Evolutionary conservation across 1,139 yeast species (phyloP).

Genomic region (Pichia sp.): DNA sequence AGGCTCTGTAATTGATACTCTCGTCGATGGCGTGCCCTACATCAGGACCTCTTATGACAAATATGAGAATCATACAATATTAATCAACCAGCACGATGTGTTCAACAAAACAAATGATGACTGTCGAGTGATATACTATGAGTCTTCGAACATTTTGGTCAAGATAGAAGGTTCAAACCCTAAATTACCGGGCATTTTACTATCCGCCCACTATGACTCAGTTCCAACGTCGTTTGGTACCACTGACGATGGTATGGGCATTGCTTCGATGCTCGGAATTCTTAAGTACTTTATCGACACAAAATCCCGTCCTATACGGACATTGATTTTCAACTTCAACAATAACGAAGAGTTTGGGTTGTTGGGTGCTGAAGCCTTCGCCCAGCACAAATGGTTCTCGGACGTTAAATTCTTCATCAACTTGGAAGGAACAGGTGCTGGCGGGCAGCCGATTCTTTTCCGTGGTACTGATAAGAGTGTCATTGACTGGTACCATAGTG

Average conservation of each 20-base stretch:
- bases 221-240: conserved; percentile 87
- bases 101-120: conserved; percentile 39
- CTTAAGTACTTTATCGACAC: conserved; percentile 45
- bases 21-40: conserved; percentile 34
- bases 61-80: conserved; percentile 38
- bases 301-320: conserved; percentile 56
- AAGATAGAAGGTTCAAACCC: conserved; percentile 62
- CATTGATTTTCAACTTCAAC: conserved; percentile 79
- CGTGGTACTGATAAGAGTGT: conserved; percentile 78
- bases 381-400: conserved; percentile 70
- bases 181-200: conserved; percentile 57
- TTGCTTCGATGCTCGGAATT: conserved; percentile 74
- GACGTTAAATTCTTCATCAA: conserved; percentile 67
- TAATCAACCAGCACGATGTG: conserved; percentile 47
- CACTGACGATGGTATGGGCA: conserved; percentile 93
- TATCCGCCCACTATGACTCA: conserved; percentile 86
- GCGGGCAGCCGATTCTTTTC: conserved; percentile 74
- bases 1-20: conserved; percentile 38
- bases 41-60: conserved; percentile 49
- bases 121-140: conserved; percentile 61
- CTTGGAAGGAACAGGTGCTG: conserved; percentile 95
- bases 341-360: conserved; percentile 90
- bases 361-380: conserved; percentile 74
- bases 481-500: conserved; percentile 49
- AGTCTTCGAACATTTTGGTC: conserved; percentile 73